Conservation (phyloP, 495 filamentous ascomycete genomes). For the Articulospora tetracladia region DNA sequence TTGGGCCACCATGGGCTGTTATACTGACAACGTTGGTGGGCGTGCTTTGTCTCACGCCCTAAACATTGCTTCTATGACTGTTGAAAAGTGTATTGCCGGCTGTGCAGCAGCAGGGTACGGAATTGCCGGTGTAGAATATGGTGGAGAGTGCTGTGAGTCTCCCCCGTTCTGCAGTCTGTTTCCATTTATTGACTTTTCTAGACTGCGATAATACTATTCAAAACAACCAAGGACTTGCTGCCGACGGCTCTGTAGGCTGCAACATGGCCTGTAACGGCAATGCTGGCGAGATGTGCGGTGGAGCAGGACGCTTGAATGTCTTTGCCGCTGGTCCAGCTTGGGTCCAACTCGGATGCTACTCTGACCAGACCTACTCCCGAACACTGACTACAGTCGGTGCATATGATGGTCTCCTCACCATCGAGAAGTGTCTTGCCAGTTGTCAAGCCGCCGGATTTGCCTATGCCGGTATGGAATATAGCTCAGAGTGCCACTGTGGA, state of each 20-base stretch:
- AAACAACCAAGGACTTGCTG: slow-evolving; percentile 8
- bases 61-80: slow-evolving; percentile 35
- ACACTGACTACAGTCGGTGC: slow-evolving; percentile 3
- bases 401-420: slow-evolving; percentile 27
- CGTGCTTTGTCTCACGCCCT: slow-evolving; percentile 10
- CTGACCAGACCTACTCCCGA: slow-evolving; percentile 13
- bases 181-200: background rate
- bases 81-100: slow-evolving; percentile 31
- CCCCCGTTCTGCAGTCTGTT: background rate
- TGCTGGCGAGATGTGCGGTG: slow-evolving; percentile 49
- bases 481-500: slow-evolving; percentile 19
- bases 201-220: slow-evolving; percentile 8
- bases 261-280: slow-evolving; percentile 53
- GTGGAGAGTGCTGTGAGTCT: slow-evolving; percentile 32
- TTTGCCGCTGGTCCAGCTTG: slow-evolving; percentile 24
- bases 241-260: slow-evolving; percentile 42
- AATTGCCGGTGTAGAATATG: slow-evolving; percentile 40
- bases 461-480: slow-evolving; percentile 33
- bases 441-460: slow-evolving; percentile 31
- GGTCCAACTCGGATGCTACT: slow-evolving; percentile 16
- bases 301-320: slow-evolving; percentile 40
- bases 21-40: slow-evolving; percentile 5
- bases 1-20: slow-evolving; percentile 36
- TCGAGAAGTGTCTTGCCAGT: slow-evolving; percentile 34
- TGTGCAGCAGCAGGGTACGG: slow-evolving; percentile 34